Conservation (phyloP, 371 early-diverging fungal species). For the Entomophthora muscae region DNA sequence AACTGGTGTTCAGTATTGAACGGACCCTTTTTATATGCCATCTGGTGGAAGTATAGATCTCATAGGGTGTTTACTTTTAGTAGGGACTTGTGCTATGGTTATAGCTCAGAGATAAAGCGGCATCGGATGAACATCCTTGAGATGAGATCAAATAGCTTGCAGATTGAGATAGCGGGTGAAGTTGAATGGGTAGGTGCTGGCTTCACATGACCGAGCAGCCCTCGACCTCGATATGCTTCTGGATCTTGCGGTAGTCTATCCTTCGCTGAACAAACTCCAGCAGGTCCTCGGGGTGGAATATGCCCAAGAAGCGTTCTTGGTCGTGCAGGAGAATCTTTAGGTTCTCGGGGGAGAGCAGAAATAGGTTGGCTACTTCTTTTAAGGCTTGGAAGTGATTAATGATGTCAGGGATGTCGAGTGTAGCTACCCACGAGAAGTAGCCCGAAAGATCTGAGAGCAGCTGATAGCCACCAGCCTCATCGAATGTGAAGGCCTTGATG, state of each 20-base stretch:
- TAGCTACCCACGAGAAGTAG: background rate
- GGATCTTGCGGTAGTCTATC: constrained; percentile 72
- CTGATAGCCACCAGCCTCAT: constrained; percentile 59
- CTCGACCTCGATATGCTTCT: constrained; percentile 64
- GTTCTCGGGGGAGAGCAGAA: constrained; percentile 67
- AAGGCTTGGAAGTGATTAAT: constrained; percentile 67
- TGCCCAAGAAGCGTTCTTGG: constrained; percentile 60
- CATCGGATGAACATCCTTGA: too few relatives aligned
- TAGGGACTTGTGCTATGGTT: too few relatives aligned
- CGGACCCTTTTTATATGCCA: too few relatives aligned
- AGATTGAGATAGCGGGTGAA: too few relatives aligned
- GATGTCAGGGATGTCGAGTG: constrained; percentile 22
- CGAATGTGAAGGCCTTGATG: constrained; percentile 55
- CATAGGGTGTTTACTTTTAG: too few relatives aligned
- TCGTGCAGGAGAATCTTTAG: constrained; percentile 73
- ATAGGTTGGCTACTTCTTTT: constrained; percentile 83
- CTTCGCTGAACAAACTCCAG: constrained; percentile 78
- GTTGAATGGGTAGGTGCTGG: too few relatives aligned
- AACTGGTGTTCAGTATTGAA: too few relatives aligned
- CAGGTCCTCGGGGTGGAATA: constrained; percentile 73
- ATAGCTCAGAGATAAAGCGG: too few relatives aligned
- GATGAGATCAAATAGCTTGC: too few relatives aligned
- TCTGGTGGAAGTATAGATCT: too few relatives aligned
- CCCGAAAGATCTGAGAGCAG: constrained; percentile 23
- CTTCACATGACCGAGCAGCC: constrained; percentile 41